Evolutionary conservation across 192 early-diverging fungal genomes (phyloP), one percentile per base, ranked within the genome.

Genomic region (Polychytrium aggregatum): DNA sequence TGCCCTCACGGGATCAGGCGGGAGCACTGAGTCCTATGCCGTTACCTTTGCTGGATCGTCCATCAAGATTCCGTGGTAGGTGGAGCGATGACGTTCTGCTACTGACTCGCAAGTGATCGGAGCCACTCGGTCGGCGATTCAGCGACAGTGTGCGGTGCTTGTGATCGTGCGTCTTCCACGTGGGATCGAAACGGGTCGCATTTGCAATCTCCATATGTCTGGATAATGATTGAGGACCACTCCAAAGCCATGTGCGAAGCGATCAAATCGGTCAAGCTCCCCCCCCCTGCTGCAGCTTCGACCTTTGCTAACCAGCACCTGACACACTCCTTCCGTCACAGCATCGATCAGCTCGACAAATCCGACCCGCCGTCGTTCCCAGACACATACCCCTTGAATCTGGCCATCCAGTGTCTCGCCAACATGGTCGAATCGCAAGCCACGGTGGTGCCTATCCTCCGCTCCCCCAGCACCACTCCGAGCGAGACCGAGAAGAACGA

Each of bases 291-390:
- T n/a, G n/a, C n/a, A n/a, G n/a, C n/a, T n/a, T n/a, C n/a, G n/a
- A n/a, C n/a, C n/a, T n/a, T n/a, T n/a, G n/a, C n/a, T n/a, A n/a
- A n/a, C n/a, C n/a, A n/a, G n/a, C n/a, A n/a, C n/a, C n/a, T n/a
- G n/a, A n/a, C n/a, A n/a, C n/a, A n/a, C n/a, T n/a, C n/a, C n/a
- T n/a, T n/a, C n/a, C n/a, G 22, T 40, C 13, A 25, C 44, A 74
- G 87, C 57, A 63, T 93, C 44, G 86, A 90, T 64, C 88, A 90
- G 62, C 73, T 98, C 26, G 96, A 98, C 57, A 97, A 95, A 60
- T 65, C 76, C 7, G 92, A 93, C 13, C 83, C 92, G 18, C 96
- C 96, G 3, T 41, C 59, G 0, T 76, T 93, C 20, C 92, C 96
- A 0, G 89, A 92, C 20, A 85, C 82, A 2, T 98, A 98, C 53